Evolutionary conservation across 2,329 filamentous ascomycete genomes (phyloP), one percentile per base, ranked within the genome.

Genomic region (Lithohypha guttulata): DNA sequence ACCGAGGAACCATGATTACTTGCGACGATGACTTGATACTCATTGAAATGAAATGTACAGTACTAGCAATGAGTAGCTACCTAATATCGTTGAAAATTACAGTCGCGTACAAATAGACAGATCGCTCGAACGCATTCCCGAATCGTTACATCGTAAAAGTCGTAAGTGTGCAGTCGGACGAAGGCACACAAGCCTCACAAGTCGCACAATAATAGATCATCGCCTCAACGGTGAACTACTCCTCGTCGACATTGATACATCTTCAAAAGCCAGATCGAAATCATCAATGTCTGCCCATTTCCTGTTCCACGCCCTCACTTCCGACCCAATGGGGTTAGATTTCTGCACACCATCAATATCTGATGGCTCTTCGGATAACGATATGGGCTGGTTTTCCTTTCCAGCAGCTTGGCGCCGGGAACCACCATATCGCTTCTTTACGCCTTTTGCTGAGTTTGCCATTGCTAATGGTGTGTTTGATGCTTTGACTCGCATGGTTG

Each of bases 331-430:
- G 19, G 39, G 28, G 3, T 21, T 7, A 23, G 19, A n/a, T 18
- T 17, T 15, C 13, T 15, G 21, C 17, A 17, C 18, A 3, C 29
- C 18, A 10, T 11, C 11, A 13, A 7, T 11, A 34, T 37, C 29
- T 6, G 10, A 26, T 30, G 34, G 21, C 7, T 43, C 37, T 28
- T 26, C 35, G 13, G 18, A 39, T 19, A 31, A 39, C 27, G 20
- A 29, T 2, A 23, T 10, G 14, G 76, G 75, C 13, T 84, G 80
- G 79, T 87, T 79, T 58, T 81, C 79, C 1, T 64, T 76, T 21
- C 78, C 79, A 2, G 14, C 11, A 19, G 13, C 22, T 30, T 21
- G 31, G 4, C 4, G 42, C 31, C 11, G 45, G 45, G 41, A 50
- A 35, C 49, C 49, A 51, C 49, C 49, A 51, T 41, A 48, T 22